Base-by-base conservation (phyloP, 352 stramenopile species). In the Plasmopara halstedii region DNA sequence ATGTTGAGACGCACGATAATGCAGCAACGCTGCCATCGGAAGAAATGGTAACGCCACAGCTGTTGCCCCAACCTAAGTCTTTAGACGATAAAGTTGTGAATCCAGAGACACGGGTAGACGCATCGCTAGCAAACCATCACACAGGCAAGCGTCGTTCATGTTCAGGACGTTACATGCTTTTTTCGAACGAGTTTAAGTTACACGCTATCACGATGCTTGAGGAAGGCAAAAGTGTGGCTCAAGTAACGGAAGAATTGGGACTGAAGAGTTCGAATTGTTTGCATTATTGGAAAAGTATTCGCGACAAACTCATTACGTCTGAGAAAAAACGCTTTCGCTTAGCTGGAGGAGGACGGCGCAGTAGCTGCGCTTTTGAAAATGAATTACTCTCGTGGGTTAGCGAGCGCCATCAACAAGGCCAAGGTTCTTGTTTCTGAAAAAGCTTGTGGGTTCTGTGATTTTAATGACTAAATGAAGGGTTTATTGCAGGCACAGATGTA, bases 101-200 rank as follows among this genome's bases (percentile, higher is more conserved):
- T 8, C 13, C 8, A 13, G 38, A 47, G 6, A 46, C 34, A 20
- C 44, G 41, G 17, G 25, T 35, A 20, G 27, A 10, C 7, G 6
- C 13, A 1, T 25, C 27, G 2, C 15, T 17, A 34, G 17, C 21
- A 6, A 10, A 20, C 1, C 76, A 65, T 31, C 54, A 53, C 2
- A 60, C 56, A 6, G 46, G 68, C 3, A 88, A 85, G 34, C 61
- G 72, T 9, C 68, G 66, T 4, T 50, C 55, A 17, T 76, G 52
- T 3, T 57, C 70, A 5, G 62, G 72, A n/a, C 65, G 74, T 4
- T 85, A 87, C 51, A 72, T 78, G 42, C 56, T 83, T 6, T 74
- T 85, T 48, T 87, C 74, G 32, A 86, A 89, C 42, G 77, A 86
- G 46, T 87, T 87, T 48, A 89, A 89, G 50, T 47, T 89, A 17